Evolutionary conservation across 2,329 filamentous ascomycete genomes (phyloP).

Genomic region (Diatrype stigma): DNA sequence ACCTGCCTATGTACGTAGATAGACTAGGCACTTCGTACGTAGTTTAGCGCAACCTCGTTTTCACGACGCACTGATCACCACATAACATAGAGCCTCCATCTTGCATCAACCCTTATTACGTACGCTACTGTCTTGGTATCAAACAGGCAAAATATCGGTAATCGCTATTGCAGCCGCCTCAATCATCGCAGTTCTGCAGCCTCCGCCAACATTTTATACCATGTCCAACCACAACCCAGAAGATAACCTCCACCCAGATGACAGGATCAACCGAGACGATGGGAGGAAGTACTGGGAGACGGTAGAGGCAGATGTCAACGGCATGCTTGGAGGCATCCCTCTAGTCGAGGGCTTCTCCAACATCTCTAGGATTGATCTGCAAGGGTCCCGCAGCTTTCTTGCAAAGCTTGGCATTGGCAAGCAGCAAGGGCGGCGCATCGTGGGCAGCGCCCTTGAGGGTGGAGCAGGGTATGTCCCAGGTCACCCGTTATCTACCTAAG

Average conservation of each 20-base stretch:
- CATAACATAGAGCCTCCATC: too few relatives aligned
- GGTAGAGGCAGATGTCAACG: slow-evolving; percentile 47
- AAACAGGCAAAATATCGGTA: too few relatives aligned
- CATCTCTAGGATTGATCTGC: slow-evolving; percentile 66
- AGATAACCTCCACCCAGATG: slow-evolving; percentile 12
- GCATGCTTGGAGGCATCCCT: slow-evolving; percentile 66
- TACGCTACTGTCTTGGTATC: too few relatives aligned
- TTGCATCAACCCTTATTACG: too few relatives aligned
- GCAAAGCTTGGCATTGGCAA: slow-evolving; percentile 57
- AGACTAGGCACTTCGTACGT: too few relatives aligned
- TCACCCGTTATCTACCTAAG: neutral
- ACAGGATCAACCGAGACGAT: slow-evolving; percentile 23
- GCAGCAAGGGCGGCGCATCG: slow-evolving; percentile 26
- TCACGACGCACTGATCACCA: too few relatives aligned
- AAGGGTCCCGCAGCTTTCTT: slow-evolving; percentile 66
- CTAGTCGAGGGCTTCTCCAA: slow-evolving; percentile 42
- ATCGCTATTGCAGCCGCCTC: too few relatives aligned
- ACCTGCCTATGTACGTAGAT: too few relatives aligned
- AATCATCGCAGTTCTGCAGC: too few relatives aligned
- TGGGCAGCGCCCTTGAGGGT: slow-evolving; percentile 32
- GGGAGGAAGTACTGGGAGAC: slow-evolving; percentile 45
- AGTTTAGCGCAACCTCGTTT: too few relatives aligned
- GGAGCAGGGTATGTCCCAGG: slow-evolving; percentile 35
- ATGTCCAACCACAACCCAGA: too few relatives aligned
- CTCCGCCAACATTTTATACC: too few relatives aligned